These are phyloP conservation scores for Coemansia sp. DNA, from an alignment of 192 early-diverging fungal species.

Conservation along the genomic window DNA sequence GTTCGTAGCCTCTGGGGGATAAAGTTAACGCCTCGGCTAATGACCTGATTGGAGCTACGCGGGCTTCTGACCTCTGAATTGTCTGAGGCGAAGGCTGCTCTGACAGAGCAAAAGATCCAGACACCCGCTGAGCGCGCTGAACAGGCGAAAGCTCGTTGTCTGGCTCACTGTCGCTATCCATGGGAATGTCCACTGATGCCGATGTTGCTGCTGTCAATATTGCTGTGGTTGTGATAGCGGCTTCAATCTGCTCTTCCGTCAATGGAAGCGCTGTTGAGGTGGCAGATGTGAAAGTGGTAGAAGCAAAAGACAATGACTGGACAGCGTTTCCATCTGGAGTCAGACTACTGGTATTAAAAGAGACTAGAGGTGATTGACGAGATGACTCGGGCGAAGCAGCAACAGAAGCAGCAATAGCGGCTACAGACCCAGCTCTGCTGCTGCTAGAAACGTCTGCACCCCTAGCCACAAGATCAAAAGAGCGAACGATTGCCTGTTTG, in stretches of 20 bases:
- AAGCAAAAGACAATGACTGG: neutral
- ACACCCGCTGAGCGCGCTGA: slow-evolving; percentile 6
- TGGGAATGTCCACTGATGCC: neutral
- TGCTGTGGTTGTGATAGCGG: no score
- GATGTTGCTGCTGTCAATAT: neutral
- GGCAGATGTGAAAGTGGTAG: neutral
- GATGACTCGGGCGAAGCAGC: no score
- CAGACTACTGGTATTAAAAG: neutral
- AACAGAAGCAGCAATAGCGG: no score
- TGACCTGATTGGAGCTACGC: slow-evolving; percentile 37
- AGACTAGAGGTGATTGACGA: neutral
- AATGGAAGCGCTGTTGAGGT: neutral
- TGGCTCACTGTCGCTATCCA: slow-evolving; percentile 8
- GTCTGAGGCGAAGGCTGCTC: slow-evolving; percentile 11
- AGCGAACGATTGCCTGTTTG: neutral
- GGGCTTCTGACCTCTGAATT: slow-evolving; percentile 19
- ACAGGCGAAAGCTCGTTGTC: slow-evolving; percentile 3
- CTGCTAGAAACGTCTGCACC: no score
- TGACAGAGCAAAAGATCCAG: neutral
- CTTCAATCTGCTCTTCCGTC: no score
- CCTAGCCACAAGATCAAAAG: no score
- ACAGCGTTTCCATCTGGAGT: neutral
- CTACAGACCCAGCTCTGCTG: no score
- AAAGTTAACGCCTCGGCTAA: slow-evolving; percentile 35
- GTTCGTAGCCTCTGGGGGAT: slow-evolving; percentile 13